Evolutionary conservation across 306 rosid species (phyloP).

Genomic region (Prunus salicina): DNA sequence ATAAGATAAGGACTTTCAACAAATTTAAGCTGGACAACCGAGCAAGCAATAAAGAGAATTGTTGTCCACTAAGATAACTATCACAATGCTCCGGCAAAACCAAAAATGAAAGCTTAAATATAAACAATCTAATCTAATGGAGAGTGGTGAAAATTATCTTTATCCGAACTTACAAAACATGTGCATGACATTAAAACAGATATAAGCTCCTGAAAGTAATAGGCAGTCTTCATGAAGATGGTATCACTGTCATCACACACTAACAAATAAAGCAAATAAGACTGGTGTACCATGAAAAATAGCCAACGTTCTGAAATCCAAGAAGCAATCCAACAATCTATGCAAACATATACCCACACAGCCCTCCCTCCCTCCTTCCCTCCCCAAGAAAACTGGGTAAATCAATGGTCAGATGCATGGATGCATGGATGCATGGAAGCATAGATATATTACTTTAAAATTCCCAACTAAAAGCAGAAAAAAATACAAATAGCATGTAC

Average conservation of each 20-base stretch:
- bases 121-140: background rate
- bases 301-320: background rate
- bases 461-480: background rate
- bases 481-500: background rate
- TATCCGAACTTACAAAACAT: background rate
- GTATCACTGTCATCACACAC: background rate
- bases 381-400: background rate
- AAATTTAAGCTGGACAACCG: background rate
- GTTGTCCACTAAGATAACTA: background rate
- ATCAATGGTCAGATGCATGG: background rate
- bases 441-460: background rate
- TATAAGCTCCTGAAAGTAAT: background rate
- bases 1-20: background rate
- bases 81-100: background rate
- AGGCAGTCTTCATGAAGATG: background rate
- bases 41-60: background rate
- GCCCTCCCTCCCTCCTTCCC: background rate
- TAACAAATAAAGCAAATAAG: background rate
- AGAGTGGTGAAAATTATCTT: background rate
- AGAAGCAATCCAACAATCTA: background rate
- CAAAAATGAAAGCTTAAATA: background rate
- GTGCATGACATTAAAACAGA: background rate
- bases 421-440: background rate
- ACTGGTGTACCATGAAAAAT: background rate
- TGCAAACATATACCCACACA: background rate